Evolutionary conservation across 345 rosid species (phyloP).

Genomic region (Turnera subulata): DNA sequence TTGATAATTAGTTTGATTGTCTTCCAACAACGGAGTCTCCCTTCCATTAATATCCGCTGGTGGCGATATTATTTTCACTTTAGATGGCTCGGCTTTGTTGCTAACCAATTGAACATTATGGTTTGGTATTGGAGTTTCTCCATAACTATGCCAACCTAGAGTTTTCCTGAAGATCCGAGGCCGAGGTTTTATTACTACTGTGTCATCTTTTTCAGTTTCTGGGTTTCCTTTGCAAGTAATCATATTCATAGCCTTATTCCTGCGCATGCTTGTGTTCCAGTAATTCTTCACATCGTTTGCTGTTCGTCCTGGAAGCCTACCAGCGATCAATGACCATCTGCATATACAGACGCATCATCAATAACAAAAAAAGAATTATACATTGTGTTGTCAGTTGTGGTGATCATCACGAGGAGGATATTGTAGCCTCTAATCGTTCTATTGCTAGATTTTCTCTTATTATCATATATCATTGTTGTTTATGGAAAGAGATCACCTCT

Average conservation of each 20-base stretch:
- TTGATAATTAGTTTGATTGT: too few species aligned
- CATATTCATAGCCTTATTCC: background rate
- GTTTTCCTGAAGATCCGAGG: background rate
- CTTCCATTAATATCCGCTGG: too few species aligned
- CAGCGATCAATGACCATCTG: slow-evolving; percentile 48
- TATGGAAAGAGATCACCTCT: too few species aligned
- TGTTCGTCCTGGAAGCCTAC: slow-evolving; percentile 47
- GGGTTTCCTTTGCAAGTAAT: background rate
- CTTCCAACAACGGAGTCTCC: too few species aligned
- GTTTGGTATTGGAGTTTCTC: too few species aligned
- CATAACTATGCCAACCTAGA: background rate
- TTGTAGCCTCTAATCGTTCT: background rate
- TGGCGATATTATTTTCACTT: too few species aligned
- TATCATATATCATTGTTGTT: too few species aligned
- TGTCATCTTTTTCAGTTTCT: background rate
- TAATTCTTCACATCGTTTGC: slow-evolving; percentile 8
- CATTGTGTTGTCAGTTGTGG: background rate
- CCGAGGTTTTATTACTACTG: background rate
- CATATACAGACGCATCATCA: background rate
- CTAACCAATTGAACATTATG: too few species aligned
- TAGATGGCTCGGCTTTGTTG: too few species aligned
- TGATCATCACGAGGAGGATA: too few species aligned
- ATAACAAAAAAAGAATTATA: too few species aligned
- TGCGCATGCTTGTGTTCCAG: background rate
- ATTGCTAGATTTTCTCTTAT: background rate